phyloP scores from a whole-genome alignment of 192 early-diverging fungal species.

The Coemansia sp. region DNA sequence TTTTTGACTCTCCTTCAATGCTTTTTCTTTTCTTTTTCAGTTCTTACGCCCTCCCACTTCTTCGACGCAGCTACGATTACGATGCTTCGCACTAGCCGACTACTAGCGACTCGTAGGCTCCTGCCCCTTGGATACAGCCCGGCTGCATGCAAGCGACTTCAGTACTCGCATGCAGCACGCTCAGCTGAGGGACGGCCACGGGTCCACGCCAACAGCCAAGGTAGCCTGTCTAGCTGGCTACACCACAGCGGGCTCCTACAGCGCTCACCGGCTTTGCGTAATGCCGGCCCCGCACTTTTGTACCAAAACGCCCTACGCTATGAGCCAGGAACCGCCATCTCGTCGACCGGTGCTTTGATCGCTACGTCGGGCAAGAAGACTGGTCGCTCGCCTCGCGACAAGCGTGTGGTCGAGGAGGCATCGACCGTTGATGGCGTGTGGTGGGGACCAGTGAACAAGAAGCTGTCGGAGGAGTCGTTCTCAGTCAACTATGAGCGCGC shows the following conservation, averaged over 20 bases:
- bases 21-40: background rate
- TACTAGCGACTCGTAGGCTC: background rate
- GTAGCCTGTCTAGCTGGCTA: conserved; percentile 11
- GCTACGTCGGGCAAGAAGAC: conserved; percentile 91
- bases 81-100: conserved; percentile 3
- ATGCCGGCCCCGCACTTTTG: conserved; percentile 72
- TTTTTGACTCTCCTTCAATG: background rate
- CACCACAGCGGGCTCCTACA: background rate
- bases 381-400: conserved; percentile 92
- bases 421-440: conserved; percentile 85
- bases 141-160: conserved; percentile 1
- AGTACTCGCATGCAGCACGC: conserved; percentile 1
- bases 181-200: background rate
- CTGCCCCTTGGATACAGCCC: background rate
- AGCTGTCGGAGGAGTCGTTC: conserved; percentile 77
- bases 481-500: conserved; percentile 95
- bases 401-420: conserved; percentile 94
- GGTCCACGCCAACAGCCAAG: background rate
- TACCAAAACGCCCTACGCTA: conserved; percentile 86
- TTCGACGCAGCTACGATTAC: background rate
- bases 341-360: conserved; percentile 87
- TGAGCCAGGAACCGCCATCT: conserved; percentile 85
- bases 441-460: conserved; percentile 99
- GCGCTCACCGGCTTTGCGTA: conserved; percentile 51
- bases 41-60: background rate